Conservation (phyloP, 2,329 filamentous ascomycete species). For the Colletotrichum horii region DNA sequence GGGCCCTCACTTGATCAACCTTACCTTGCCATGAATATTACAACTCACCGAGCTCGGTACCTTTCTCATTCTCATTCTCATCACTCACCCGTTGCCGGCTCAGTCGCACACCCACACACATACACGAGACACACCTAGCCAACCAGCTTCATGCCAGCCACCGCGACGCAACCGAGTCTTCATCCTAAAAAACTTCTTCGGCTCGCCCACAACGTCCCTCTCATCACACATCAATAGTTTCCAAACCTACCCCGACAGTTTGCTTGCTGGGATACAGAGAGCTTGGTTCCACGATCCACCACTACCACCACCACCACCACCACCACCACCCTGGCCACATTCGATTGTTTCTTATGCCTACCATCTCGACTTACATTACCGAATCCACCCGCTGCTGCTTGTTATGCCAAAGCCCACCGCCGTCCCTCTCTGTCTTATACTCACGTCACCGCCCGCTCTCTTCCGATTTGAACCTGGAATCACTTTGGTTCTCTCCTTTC, state of each 20-base stretch:
- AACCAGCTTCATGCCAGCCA: neutral
- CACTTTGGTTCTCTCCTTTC: neutral
- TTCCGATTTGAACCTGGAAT: neutral
- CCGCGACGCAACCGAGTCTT: neutral
- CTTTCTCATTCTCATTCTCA: neutral
- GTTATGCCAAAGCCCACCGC: conserved; percentile 10
- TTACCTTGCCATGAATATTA: neutral
- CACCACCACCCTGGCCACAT: neutral
- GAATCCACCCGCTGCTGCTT: conserved; percentile 8
- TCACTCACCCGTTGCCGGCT: neutral
- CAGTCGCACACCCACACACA: neutral
- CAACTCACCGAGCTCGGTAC: neutral
- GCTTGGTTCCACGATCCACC: conserved; percentile 10
- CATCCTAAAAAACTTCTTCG: neutral
- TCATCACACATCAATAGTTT: conserved; percentile 1
- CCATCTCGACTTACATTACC: conserved; percentile 16
- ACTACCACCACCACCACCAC: neutral
- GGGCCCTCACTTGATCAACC: conserved; percentile 4
- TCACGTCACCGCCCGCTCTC: conserved; percentile 4
- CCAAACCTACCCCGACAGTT: neutral
- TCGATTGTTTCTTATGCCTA: conserved; percentile 17
- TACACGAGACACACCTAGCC: neutral
- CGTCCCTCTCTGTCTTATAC: conserved; percentile 16
- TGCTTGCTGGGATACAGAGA: conserved; percentile 13
- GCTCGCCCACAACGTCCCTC: neutral